Conservation (phyloP, 2,329 filamentous ascomycete species). For the Alternaria conjuncta region DNA sequence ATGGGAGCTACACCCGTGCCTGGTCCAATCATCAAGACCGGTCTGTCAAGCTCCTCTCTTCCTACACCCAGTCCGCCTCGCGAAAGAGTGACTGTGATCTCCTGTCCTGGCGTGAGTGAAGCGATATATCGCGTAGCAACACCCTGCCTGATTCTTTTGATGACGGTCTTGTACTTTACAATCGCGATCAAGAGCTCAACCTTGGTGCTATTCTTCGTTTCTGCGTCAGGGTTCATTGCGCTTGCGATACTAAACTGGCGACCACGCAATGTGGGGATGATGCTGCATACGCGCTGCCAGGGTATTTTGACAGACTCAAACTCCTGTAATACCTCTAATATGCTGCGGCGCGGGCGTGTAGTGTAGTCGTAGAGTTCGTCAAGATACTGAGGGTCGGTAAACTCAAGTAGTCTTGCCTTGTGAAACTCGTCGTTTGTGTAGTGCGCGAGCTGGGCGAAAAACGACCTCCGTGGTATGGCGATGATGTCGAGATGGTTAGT, state of each 20-base stretch:
- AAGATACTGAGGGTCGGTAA: constrained; percentile 77
- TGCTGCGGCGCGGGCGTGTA: constrained; percentile 84
- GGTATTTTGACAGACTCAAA: constrained; percentile 86
- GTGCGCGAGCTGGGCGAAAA: constrained; percentile 79
- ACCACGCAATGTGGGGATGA: constrained; percentile 84
- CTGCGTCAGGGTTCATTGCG: constrained; percentile 56
- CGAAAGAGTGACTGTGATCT: constrained; percentile 65
- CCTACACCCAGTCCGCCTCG: constrained; percentile 56
- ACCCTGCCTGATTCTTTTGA: constrained; percentile 82
- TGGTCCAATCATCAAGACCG: constrained; percentile 79
- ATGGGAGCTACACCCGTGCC: constrained; percentile 89
- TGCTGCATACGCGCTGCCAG: constrained; percentile 70
- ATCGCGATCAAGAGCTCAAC: constrained; percentile 83
- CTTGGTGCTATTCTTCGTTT: constrained; percentile 45
- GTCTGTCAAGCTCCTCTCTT: constrained; percentile 54
- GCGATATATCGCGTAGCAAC: constrained; percentile 89
- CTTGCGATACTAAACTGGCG: constrained; percentile 93
- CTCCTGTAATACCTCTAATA: constrained; percentile 89
- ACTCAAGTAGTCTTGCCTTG: constrained; percentile 81
- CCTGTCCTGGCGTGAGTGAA: constrained; percentile 63
- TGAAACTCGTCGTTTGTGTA: constrained; percentile 77
- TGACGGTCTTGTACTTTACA: constrained; percentile 88
- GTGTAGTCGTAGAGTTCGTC: constrained; percentile 98
- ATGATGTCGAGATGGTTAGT: constrained; percentile 87
- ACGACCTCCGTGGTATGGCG: constrained; percentile 84